Conservation (phyloP, 306 rosid genomes). For the Fragaria vesca region DNA sequence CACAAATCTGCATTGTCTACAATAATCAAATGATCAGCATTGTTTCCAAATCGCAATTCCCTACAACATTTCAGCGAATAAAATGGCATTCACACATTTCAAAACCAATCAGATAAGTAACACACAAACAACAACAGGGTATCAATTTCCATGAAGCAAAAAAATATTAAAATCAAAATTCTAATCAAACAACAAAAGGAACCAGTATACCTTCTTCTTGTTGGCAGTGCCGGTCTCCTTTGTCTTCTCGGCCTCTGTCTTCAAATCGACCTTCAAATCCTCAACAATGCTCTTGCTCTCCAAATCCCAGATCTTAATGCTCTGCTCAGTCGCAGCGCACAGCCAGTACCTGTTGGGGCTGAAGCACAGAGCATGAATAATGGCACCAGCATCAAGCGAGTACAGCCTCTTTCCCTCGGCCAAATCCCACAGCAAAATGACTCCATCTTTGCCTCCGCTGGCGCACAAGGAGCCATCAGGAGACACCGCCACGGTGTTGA, state of each 20-base stretch:
- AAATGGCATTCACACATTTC: background rate
- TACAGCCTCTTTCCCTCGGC: constrained; percentile 93
- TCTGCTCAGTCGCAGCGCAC: constrained; percentile 88
- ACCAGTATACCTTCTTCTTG: constrained; percentile 71
- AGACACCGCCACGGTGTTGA: constrained; percentile 91
- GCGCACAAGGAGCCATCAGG: constrained; percentile 96
- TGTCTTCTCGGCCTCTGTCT: constrained; percentile 73
- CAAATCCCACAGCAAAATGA: constrained; percentile 87
- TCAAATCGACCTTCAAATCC: constrained; percentile 88
- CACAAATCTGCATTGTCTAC: background rate
- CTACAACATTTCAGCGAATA: background rate
- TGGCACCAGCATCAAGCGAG: constrained; percentile 76
- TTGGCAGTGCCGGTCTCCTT: constrained; percentile 49
- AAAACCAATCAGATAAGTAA: background rate
- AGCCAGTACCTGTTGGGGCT: constrained; percentile 99
- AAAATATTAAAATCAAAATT: no score
- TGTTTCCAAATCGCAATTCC: background rate
- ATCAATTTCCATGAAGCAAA: background rate
- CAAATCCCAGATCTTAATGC: constrained; percentile 99
- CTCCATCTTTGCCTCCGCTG: constrained; percentile 93
- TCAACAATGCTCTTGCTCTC: constrained; percentile 95
- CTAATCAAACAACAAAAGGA: background rate
- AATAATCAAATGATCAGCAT: background rate
- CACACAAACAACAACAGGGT: background rate
- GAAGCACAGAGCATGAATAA: constrained; percentile 83